Evolutionary conservation across 257 asterid species (phyloP).

Genomic region (Ocimum tenuiflorum): DNA sequence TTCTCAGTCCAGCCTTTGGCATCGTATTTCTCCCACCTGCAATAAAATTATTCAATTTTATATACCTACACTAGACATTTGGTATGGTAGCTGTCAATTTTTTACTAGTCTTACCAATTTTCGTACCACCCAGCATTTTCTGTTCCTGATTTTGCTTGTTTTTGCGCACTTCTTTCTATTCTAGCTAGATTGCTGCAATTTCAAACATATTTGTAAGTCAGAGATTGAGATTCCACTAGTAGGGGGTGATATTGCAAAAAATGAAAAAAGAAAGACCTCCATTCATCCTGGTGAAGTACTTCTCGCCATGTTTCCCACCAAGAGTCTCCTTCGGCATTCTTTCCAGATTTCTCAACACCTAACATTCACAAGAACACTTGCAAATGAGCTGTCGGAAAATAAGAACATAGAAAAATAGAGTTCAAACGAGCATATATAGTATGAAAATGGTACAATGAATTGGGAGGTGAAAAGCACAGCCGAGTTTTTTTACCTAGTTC

Average conservation of each 20-base stretch:
- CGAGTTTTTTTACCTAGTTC: slow-evolving; percentile 69
- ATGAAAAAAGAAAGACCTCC: slow-evolving; percentile 65
- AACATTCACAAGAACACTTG: background rate
- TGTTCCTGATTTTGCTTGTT: slow-evolving; percentile 95
- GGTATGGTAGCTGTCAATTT: background rate
- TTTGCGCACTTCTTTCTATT: slow-evolving; percentile 98
- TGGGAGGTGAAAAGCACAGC: background rate
- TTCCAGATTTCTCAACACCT: slow-evolving; percentile 99
- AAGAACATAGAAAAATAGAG: background rate
- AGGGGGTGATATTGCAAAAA: background rate
- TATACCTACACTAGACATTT: background rate
- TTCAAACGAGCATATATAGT: background rate
- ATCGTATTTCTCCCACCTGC: slow-evolving; percentile 98
- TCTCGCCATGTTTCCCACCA: slow-evolving; percentile 99
- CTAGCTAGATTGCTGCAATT: slow-evolving; percentile 88
- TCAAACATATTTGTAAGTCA: slow-evolving; percentile 2
- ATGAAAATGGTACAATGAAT: background rate
- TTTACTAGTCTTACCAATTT: slow-evolving; percentile 63
- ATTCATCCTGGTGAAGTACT: slow-evolving; percentile 94
- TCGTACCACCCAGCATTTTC: slow-evolving; percentile 98
- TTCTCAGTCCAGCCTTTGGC: slow-evolving; percentile 99
- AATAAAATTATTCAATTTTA: background rate
- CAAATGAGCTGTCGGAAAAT: slow-evolving; percentile 23
- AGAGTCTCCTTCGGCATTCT: slow-evolving; percentile 87
- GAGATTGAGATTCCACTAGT: background rate